Evolutionary conservation across 2,329 filamentous ascomycete genomes (phyloP).

Genomic region (Trichoderma simmonsii): DNA sequence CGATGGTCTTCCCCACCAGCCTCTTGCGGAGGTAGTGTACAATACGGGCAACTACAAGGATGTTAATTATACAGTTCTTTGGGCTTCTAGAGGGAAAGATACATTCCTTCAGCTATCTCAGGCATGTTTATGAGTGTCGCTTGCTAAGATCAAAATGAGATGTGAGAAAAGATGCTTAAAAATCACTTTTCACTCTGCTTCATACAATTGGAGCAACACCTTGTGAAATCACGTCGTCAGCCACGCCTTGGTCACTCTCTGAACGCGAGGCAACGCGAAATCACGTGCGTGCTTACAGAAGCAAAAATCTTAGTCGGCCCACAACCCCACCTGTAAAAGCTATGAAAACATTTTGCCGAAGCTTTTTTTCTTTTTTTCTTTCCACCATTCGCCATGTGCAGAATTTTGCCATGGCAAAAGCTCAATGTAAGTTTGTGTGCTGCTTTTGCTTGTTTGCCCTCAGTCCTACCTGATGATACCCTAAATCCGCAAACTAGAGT

Average conservation of each 20-base stretch:
- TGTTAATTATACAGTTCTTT: background rate
- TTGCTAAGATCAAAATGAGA: background rate
- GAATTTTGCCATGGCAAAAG: constrained; percentile 5
- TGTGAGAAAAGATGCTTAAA: background rate
- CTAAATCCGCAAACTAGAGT: constrained; percentile 93
- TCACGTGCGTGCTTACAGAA: constrained; percentile 31
- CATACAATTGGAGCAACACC: background rate
- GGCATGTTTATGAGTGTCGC: constrained; percentile 46
- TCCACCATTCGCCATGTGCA: background rate
- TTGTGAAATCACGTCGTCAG: background rate
- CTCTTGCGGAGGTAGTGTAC: constrained; percentile 81
- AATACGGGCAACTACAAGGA: constrained; percentile 67
- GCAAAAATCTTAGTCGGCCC: constrained; percentile 19
- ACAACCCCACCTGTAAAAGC: constrained; percentile 24
- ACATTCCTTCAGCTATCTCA: constrained; percentile 58
- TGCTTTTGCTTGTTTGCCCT: constrained; percentile 1
- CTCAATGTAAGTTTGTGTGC: constrained; percentile 20
- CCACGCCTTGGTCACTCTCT: background rate
- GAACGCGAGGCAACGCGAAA: constrained; percentile 26
- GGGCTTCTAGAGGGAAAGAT: background rate
- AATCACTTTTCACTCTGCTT: background rate
- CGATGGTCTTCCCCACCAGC: constrained; percentile 79
- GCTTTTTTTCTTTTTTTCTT: constrained; percentile 8
- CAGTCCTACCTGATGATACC: constrained; percentile 68
- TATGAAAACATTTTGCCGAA: constrained; percentile 18